Base-by-base conservation (phyloP, 805 yeast genomes). In the Naumovozyma baii region DNA sequence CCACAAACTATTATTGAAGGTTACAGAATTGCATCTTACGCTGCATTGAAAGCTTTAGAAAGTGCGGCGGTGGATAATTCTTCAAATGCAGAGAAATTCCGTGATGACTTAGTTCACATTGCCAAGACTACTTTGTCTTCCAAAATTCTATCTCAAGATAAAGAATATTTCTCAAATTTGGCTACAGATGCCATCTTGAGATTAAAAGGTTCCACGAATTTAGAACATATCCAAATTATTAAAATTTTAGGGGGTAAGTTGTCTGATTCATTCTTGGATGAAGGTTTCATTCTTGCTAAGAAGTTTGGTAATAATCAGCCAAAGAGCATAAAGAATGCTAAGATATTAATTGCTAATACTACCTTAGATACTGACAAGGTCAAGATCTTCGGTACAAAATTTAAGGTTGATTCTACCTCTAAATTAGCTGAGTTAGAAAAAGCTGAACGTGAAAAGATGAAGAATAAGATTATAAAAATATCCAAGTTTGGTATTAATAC, bases 1-100 rank as follows among this genome's bases (percentile, higher is more conserved):
- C 98, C 99, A 31, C 97, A 90, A 64, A 90, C 96, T 4, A 90
- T 92, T 56, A 87, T 92, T 48, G 95, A 86, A 61, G 99, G 99
- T 40, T 92, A 73, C 65, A 74, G 97, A 64, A 76, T 86, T 49
- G 98, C 96, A 3, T 69, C 86, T 15, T 70, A 72, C 40, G 86
- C 86, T n/a, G 95, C 98, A 1, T 63, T 90, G 29, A 68, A 62
- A 8, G 87, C 95, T n/a, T 73, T 92, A 53, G 83, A 78, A 45
- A 72, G 71, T 43, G 69, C 76, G 32, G 88, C 97, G 0, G 78
- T 83, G 18, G 88, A 92, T 60, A 74, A 83, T 54, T 77, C 79
- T 40, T 50, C 59, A 14, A 67, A 83, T 54, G 50, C 67, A 18
- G 81, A 67, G 28, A 63, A 66, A 46, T 86, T 83, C 70, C 76